Percentiles rank a stretch among this genome's conserved stretches.
Conservation (phyloP, 495 filamentous ascomycete species). For the Podospora conica region DNA sequence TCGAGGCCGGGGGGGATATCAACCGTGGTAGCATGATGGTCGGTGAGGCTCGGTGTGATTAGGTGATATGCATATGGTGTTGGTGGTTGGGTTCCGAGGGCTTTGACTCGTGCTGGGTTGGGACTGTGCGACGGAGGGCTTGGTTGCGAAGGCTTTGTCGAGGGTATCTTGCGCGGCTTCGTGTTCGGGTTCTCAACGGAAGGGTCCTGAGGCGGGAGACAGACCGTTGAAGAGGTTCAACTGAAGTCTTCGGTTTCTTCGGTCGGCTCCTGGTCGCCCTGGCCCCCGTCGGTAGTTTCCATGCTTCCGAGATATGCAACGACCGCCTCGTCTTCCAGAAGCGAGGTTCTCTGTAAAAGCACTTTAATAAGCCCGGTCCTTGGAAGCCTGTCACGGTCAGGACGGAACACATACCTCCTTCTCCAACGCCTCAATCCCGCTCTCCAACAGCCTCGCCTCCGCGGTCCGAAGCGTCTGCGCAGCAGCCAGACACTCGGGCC, state of each 20-base stretch:
- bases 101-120: background rate
- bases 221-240: background rate
- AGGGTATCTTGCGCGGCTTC: background rate
- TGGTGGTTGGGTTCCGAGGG: background rate
- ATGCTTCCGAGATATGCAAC: conserved; percentile 40
- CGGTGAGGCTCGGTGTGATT: background rate
- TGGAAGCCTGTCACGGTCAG: background rate
- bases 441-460: conserved; percentile 54
- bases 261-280: background rate
- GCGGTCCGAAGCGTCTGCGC: conserved; percentile 46
- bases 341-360: conserved; percentile 28
- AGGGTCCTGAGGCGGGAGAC: background rate
- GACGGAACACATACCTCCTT: conserved; percentile 50
- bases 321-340: conserved; percentile 35
- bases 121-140: background rate
- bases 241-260: background rate
- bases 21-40: background rate
- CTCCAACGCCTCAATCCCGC: conserved; percentile 48
- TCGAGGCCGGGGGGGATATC: no score
- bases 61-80: background rate
- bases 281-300: conserved; percentile 19
- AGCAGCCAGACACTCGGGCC: conserved; percentile 37
- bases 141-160: background rate
- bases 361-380: conserved; percentile 20
- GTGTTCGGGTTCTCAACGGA: background rate